Percentiles rank a stretch among this genome's conserved stretches.
These are phyloP conservation scores for Pythium rishiriense DNA, from an alignment of 352 stramenopile genomes.

Conservation along the genomic window DNA sequence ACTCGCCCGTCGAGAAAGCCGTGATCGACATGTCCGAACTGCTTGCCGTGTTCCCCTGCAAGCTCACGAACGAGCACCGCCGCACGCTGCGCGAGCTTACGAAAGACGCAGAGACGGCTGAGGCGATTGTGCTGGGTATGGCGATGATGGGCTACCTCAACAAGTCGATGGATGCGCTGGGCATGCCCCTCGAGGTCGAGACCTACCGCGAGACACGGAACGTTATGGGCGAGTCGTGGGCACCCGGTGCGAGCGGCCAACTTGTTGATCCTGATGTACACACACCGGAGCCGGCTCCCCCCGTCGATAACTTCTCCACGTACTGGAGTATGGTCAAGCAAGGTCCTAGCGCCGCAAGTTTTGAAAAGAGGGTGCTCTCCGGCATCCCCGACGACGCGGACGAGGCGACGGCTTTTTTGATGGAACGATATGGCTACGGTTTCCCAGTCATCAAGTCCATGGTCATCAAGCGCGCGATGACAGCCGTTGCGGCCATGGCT, in stretches of 20 bases:
- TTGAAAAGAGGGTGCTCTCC: conserved; percentile 14
- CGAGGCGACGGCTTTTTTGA: conserved; percentile 8
- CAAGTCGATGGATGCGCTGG: conserved; percentile 25
- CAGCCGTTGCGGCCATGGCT: conserved; percentile 14
- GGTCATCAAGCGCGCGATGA: conserved; percentile 14
- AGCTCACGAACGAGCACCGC: conserved; percentile 23
- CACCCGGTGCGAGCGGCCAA: conserved; percentile 10
- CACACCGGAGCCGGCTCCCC: conserved; percentile 10
- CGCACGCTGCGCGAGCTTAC: conserved; percentile 8
- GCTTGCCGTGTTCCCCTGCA: conserved; percentile 25
- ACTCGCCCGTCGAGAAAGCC: conserved; percentile 20
- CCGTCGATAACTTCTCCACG: conserved; percentile 12
- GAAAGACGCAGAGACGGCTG: conserved; percentile 9
- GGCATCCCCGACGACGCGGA: conserved; percentile 12
- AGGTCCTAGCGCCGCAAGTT: conserved; percentile 19
- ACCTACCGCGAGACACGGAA: conserved; percentile 24
- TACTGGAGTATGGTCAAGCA: conserved; percentile 20
- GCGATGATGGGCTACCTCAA: conserved; percentile 30
- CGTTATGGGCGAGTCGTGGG: conserved; percentile 20
- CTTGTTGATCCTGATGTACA: conserved; percentile 19
- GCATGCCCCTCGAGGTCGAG: conserved; percentile 23
- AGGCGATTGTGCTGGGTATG: conserved; percentile 20
- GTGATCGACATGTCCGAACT: conserved; percentile 19
- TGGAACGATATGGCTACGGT: conserved; percentile 5
- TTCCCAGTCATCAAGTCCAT: conserved; percentile 17